Base-by-base conservation (phyloP, 306 rosid genomes). In the Gastrolobium bilobum region DNA sequence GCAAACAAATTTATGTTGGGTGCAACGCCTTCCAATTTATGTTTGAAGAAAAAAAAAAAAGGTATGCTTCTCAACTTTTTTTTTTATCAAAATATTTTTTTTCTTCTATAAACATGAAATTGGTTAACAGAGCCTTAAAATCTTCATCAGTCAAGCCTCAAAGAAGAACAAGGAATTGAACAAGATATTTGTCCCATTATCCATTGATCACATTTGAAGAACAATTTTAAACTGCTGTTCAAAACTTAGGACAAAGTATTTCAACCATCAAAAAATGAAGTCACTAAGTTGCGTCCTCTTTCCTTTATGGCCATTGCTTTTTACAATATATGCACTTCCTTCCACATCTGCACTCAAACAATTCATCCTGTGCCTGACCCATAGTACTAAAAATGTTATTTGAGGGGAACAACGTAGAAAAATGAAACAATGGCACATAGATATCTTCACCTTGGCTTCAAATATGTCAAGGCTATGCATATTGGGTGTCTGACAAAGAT, bases 301-400 rank as follows among this genome's bases (percentile, higher is more conserved):
- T 71, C 72, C 81, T 69, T 70, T 81, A 39, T 79, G 84, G 26
- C 75, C 67, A 54, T 68, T 82, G 71, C 70, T 73, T 75, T 83
- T 39, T 38, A 90, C 57, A 70, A 93, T 90, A 51, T 87, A 87
- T 39, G 85, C 95, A 71, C 84, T 80, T 75, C 64, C 98, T 81
- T 90, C 97, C 29, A 69, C 88, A 60, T 65, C 88, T 15, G 97
- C 93, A 79, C 82, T 90, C 66, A 81, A 83, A 79, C 98, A 93
- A 85, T 93, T 93, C 98, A 93, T 91, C 79, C 92, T 84, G 84
- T 93, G 98, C 97, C 98, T 93, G 91, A 10, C 37, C 70, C 58
- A 80, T 34, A 34, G 59, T 54, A 83, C 43, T 54, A 75, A 26
- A 58, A 43, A 26, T 57, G 71, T 69, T 64, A 82, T 11, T 68